Evolutionary conservation across 148 eudicot genomes (phyloP), one percentile per base, ranked within the genome.

Genomic region (Diospyros lotus): DNA sequence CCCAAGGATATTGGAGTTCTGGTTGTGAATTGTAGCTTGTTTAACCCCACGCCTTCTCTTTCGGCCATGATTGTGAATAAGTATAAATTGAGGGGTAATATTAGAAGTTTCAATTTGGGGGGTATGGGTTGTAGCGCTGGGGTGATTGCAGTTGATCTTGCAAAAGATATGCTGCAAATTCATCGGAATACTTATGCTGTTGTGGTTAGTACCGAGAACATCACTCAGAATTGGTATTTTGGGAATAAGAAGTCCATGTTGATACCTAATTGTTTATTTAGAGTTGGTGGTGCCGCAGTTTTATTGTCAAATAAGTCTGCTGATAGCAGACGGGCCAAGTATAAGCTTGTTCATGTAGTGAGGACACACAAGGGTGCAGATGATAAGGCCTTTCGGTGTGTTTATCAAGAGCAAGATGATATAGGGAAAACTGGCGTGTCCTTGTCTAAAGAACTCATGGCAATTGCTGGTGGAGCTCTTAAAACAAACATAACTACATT

Each of bases 211-310:
- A 89, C 88, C 0, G 93, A 89, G 63, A 89, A 87, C 60, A 89
- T 89, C 1, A 89, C 90, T 0, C 93, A 87, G 50, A 89, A 89
- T 68, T 85, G 88, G 90, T 89, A 89, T 39, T 85, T 72, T 15
- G 80, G 93, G 60, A 89, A 85, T 64, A 83, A 83, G 58, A 89
- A 89, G 44, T 72, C 93, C 0, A 89, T 89, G 93, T 71, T 89
- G 18, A 87, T 89, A 66, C 88, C 93, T 13, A 89, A 89, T 45
- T 89, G 93, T 64, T 70, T 89, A 52, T 89, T 89, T 74, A 83
- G 93, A 0, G 90, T 89, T 4, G 93, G 93, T 4, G 88, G 93
- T 2, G 64, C 90, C 0, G 93, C 90, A 5, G 84, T 89, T 14
- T 73, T 89, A 66, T 71, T 89, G 17, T 89, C 93, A 0, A 89